phyloP scores from a whole-genome alignment of 208 protist genomes.

The Crithidia fasciculata region DNA sequence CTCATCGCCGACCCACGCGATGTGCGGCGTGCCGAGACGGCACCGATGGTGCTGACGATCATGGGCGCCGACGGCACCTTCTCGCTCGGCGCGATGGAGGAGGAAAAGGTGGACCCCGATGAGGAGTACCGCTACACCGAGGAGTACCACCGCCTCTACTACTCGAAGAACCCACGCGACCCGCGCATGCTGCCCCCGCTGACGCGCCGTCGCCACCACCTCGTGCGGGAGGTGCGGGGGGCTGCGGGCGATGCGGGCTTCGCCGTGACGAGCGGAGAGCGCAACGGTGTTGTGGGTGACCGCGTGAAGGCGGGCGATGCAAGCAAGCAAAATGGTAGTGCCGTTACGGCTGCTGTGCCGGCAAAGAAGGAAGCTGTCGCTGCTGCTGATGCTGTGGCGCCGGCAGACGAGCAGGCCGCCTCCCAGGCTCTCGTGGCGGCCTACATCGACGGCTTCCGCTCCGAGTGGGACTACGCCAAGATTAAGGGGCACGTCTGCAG shows the following conservation, averaged over 20 bases:
- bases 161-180: slow-evolving; percentile 79
- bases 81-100: slow-evolving; percentile 45
- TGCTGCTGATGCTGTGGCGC: neutral
- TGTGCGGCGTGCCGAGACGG: slow-evolving; percentile 75
- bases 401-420: slow-evolving; percentile 9
- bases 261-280: slow-evolving; percentile 21
- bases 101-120: slow-evolving; percentile 54
- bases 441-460: slow-evolving; percentile 52
- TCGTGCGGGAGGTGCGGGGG: slow-evolving; percentile 21
- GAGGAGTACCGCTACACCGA: slow-evolving; percentile 87
- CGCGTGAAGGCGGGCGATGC: slow-evolving; percentile 1
- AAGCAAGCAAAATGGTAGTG: no score
- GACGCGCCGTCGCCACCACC: slow-evolving; percentile 36
- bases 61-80: slow-evolving; percentile 57
- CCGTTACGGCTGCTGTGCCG: neutral
- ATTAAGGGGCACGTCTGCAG: slow-evolving; percentile 85
- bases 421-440: slow-evolving; percentile 30
- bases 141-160: slow-evolving; percentile 83
- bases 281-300: slow-evolving; percentile 25
- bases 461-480: slow-evolving; percentile 62
- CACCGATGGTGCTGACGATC: slow-evolving; percentile 78
- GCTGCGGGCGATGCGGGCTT: neutral
- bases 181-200: slow-evolving; percentile 83
- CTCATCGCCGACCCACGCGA: slow-evolving; percentile 64
- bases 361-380: neutral